phyloP scores from a whole-genome alignment of 306 rosid species.

The Sindora glabra region DNA sequence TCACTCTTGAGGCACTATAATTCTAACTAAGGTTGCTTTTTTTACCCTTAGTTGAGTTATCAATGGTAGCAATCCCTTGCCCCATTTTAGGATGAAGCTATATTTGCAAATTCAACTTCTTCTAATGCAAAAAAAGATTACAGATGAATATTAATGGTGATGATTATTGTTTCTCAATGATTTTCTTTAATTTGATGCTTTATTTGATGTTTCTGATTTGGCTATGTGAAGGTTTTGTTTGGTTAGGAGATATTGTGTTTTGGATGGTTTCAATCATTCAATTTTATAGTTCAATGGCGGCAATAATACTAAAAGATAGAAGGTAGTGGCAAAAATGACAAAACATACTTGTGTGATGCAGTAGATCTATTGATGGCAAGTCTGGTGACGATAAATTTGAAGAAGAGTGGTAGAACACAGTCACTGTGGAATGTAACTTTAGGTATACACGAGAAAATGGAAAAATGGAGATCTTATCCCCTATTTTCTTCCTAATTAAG shows the following conservation, averaged over 20 bases:
- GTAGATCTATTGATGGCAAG: too few relatives aligned
- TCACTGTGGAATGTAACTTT: too few relatives aligned
- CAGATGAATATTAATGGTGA: neutral
- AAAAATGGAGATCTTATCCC: too few relatives aligned
- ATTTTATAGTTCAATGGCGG: too few relatives aligned
- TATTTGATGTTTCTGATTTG: neutral
- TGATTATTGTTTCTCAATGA: slow-evolving; percentile 5
- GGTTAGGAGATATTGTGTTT: neutral
- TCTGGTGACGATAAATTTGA: too few relatives aligned
- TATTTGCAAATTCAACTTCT: slow-evolving; percentile 18
- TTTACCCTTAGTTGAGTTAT: slow-evolving; percentile 88
- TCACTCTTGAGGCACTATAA: slow-evolving; percentile 93
- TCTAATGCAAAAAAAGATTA: slow-evolving; percentile 9
- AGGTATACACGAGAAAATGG: too few relatives aligned
- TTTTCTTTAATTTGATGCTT: neutral
- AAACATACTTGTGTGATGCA: too few relatives aligned
- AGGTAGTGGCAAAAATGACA: too few relatives aligned
- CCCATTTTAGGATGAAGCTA: slow-evolving; percentile 28
- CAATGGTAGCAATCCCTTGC: slow-evolving; percentile 82
- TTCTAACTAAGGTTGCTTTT: slow-evolving; percentile 81
- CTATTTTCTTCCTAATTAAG: too few relatives aligned
- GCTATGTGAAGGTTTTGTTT: neutral
- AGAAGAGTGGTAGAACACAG: too few relatives aligned
- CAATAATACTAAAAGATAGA: too few relatives aligned
- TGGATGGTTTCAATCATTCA: neutral